A percentile compares a stretch with the other conserved stretches of the same genome.
phyloP scores from a whole-genome alignment of 805 yeast genomes.

The Maudiozyma pseudohumilis region DNA sequence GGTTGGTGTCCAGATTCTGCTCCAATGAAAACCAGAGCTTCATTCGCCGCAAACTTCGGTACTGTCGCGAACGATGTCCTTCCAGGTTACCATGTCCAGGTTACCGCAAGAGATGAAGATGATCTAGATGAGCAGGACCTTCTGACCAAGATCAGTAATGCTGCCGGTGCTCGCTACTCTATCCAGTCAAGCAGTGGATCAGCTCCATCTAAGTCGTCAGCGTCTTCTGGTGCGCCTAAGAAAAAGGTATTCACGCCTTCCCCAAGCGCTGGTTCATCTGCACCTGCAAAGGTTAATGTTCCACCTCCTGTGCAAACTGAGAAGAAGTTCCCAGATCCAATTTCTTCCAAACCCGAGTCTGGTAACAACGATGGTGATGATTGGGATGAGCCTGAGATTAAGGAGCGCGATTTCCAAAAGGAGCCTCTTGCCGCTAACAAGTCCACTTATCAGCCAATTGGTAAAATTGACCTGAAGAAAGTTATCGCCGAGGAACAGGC shows the following conservation, averaged over 20 bases:
- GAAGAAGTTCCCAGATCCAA: conserved; percentile 2
- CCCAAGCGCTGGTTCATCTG: conserved; percentile 1
- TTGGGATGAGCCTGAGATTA: conserved; percentile 38
- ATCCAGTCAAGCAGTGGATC: conserved; percentile 34
- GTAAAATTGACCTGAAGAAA: conserved; percentile 43
- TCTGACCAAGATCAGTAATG: conserved; percentile 67
- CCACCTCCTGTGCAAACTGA: conserved; percentile 15
- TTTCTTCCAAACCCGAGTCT: neutral
- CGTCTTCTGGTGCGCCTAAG: conserved; percentile 16
- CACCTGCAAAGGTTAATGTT: neutral
- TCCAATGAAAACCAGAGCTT: conserved; percentile 63
- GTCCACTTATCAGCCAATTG: conserved; percentile 51
- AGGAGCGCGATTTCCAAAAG: conserved; percentile 40
- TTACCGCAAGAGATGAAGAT: conserved; percentile 90
- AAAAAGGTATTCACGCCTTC: conserved; percentile 13
- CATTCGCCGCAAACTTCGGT: conserved; percentile 69
- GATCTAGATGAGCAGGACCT: conserved; percentile 77
- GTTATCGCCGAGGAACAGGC: conserved; percentile 36
- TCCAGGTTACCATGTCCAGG: conserved; percentile 86
- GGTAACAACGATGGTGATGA: conserved; percentile 25
- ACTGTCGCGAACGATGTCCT: conserved; percentile 55
- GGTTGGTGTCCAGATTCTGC: conserved; percentile 99
- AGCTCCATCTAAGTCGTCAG: conserved; percentile 31
- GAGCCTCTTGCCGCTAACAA: conserved; percentile 36
- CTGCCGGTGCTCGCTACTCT: conserved; percentile 93